Conservation (phyloP, 352 stramenopile genomes). For the Phytophthora aleatoria region DNA sequence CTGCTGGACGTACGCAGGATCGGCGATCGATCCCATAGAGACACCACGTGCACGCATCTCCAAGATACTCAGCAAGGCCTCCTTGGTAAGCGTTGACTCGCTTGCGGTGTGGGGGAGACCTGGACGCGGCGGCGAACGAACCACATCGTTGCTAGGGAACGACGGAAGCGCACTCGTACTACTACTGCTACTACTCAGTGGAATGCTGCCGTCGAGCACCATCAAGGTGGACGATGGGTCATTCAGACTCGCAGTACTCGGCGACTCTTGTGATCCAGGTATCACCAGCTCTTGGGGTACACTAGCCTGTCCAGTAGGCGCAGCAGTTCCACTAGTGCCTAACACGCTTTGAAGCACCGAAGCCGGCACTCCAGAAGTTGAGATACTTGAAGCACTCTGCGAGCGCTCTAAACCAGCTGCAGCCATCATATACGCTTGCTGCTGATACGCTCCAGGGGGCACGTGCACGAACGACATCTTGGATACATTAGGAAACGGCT, state of each 20-base stretch:
- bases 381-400: conserved; percentile 24
- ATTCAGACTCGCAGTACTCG: conserved; percentile 28
- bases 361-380: conserved; percentile 17
- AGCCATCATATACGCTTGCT: conserved; percentile 36
- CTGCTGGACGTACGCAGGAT: conserved; percentile 61
- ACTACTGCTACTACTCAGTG: conserved; percentile 27
- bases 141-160: conserved; percentile 32
- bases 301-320: conserved; percentile 4
- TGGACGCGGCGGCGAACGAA: conserved; percentile 38
- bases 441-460: conserved; percentile 26
- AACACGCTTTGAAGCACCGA: conserved; percentile 28
- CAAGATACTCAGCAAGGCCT: conserved; percentile 45
- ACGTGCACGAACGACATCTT: conserved; percentile 77
- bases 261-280: conserved; percentile 21
- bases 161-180: conserved; percentile 29
- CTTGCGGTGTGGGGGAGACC: conserved; percentile 49
- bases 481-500: conserved; percentile 77
- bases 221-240: conserved; percentile 40
- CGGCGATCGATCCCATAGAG: conserved; percentile 59
- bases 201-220: conserved; percentile 32
- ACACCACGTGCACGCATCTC: conserved; percentile 62
- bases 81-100: conserved; percentile 47
- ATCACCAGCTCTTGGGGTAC: conserved; percentile 12
- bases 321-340: conserved; percentile 16
- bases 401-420: conserved; percentile 26